Evolutionary conservation across 2,329 filamentous ascomycete genomes (phyloP).

Genomic region (Teratosphaeriaceae sp.): DNA sequence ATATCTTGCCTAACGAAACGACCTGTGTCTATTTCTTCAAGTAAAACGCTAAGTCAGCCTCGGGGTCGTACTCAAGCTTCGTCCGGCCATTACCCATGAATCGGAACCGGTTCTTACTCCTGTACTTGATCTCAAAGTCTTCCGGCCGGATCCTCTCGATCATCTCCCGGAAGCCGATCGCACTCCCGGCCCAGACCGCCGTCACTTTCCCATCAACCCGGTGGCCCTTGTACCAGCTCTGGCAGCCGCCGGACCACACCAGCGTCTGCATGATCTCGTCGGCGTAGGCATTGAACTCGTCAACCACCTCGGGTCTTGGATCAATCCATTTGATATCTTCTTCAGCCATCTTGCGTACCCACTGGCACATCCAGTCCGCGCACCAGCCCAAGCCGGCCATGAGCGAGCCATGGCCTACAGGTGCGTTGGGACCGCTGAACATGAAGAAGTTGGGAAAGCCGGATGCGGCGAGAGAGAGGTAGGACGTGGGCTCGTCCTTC

Average conservation of each 20-base stretch:
- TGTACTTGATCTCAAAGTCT: conserved; percentile 44
- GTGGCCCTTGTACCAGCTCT: conserved; percentile 26
- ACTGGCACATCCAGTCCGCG: conserved; percentile 25
- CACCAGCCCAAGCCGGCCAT: conserved; percentile 14
- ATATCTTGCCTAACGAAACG: too few species aligned
- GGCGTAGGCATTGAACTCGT: conserved; percentile 25
- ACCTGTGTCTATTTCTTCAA: too few species aligned
- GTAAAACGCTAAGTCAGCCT: too few species aligned
- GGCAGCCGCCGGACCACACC: conserved; percentile 26
- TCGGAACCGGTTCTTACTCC: conserved; percentile 37
- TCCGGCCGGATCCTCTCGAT: conserved; percentile 38
- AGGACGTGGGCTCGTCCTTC: conserved; percentile 22
- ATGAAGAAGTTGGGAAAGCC: conserved; percentile 25
- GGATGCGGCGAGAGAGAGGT: conserved; percentile 6
- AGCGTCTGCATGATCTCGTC: conserved; percentile 28
- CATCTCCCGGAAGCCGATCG: conserved; percentile 24
- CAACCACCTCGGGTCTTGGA: conserved; percentile 20
- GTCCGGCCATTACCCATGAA: conserved; percentile 47
- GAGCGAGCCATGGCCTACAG: conserved; percentile 18
- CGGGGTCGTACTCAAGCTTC: too few species aligned
- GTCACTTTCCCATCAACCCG: conserved; percentile 26
- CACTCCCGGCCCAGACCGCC: conserved; percentile 24
- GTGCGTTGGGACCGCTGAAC: conserved; percentile 11
- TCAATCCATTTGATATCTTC: conserved; percentile 24
- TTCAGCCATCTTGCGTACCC: conserved; percentile 23